phyloP scores from a whole-genome alignment of 768 basidiomycete species.

The Kwoniella newhampshirensis region DNA sequence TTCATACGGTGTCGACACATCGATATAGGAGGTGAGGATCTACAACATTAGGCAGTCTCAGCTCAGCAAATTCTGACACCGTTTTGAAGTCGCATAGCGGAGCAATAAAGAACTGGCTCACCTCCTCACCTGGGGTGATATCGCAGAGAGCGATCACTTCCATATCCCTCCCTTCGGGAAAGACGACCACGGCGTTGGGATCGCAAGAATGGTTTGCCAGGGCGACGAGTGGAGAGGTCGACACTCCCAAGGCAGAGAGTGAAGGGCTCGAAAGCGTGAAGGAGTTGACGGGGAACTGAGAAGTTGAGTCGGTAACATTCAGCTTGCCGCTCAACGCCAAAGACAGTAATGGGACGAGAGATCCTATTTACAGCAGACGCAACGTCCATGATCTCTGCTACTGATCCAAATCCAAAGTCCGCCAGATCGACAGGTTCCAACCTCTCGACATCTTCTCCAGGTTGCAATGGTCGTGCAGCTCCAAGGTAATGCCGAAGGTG shows the following conservation, averaged over 20 bases:
- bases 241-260: slow-evolving; percentile 75
- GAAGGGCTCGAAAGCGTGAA: slow-evolving; percentile 79
- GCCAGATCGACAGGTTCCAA: slow-evolving; percentile 27
- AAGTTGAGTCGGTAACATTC: neutral
- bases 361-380: slow-evolving; percentile 43
- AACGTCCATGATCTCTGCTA: slow-evolving; percentile 44
- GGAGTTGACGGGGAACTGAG: slow-evolving; percentile 85
- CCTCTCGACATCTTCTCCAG: slow-evolving; percentile 3
- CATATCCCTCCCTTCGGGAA: slow-evolving; percentile 65
- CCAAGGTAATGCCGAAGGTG: slow-evolving; percentile 46
- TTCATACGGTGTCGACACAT: slow-evolving; percentile 68
- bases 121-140: slow-evolving; percentile 71
- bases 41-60: slow-evolving; percentile 41
- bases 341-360: neutral
- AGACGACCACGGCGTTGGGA: slow-evolving; percentile 81
- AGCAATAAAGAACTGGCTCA: slow-evolving; percentile 44
- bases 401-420: slow-evolving; percentile 30
- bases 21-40: slow-evolving; percentile 82
- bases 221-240: slow-evolving; percentile 76
- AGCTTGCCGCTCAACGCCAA: too few relatives aligned
- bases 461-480: slow-evolving; percentile 20
- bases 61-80: neutral
- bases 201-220: slow-evolving; percentile 70
- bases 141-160: slow-evolving; percentile 70
- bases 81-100: neutral